These are phyloP conservation scores for Eucalyptus regnans DNA, from an alignment of 345 rosid genomes.

Conservation along the genomic window DNA sequence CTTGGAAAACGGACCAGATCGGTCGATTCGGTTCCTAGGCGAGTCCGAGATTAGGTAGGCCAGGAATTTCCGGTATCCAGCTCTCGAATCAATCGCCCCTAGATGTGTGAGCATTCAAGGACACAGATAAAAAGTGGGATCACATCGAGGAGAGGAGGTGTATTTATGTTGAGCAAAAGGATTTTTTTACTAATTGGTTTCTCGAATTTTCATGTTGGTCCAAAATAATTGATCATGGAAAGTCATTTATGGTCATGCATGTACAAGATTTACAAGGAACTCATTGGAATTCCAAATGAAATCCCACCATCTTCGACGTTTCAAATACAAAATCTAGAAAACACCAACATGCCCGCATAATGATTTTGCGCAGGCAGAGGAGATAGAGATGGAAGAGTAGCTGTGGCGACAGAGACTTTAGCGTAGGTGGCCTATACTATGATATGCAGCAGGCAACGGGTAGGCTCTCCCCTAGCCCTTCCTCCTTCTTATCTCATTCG, in stretches of 20 bases:
- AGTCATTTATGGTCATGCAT: neutral
- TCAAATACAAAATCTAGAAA: neutral
- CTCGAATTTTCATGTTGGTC: neutral
- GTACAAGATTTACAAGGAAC: neutral
- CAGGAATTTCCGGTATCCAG: too few relatives aligned
- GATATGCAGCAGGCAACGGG: neutral
- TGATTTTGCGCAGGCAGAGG: neutral
- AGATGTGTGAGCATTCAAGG: neutral
- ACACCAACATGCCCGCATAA: neutral
- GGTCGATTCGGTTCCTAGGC: too few relatives aligned
- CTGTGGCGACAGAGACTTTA: neutral
- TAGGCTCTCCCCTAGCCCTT: neutral
- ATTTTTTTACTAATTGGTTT: too few relatives aligned
- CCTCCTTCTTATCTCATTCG: neutral
- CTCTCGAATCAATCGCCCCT: too few relatives aligned
- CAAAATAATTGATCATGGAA: fast-evolving
- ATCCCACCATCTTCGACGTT: fast-evolving
- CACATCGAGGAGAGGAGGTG: neutral
- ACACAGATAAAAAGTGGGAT: neutral
- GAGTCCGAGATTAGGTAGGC: too few relatives aligned
- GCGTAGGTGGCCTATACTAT: neutral
- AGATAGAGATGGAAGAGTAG: neutral
- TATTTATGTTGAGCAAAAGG: too few relatives aligned
- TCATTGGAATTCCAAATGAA: neutral
- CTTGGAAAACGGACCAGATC: neutral